A percentile compares a stretch with the other conserved stretches of the same genome.
Evolutionary conservation across 306 rosid genomes (phyloP).

Genomic region (Trifolium subterraneum): DNA sequence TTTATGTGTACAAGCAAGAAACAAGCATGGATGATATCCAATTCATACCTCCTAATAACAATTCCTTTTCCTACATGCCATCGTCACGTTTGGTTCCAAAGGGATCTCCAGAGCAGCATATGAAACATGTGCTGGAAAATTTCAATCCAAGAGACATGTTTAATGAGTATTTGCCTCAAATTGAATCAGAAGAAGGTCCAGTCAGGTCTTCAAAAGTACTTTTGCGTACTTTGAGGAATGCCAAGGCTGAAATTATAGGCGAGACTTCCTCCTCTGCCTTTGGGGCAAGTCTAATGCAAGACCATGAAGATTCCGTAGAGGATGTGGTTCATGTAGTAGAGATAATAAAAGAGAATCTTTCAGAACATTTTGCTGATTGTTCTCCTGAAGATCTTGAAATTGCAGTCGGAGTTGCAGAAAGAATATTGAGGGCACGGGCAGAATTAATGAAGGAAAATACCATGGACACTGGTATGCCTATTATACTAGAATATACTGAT

Average conservation of each 20-base stretch:
- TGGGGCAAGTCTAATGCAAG: conserved; percentile 27
- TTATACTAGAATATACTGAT: no score
- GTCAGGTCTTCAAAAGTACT: neutral
- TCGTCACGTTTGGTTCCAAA: conserved; percentile 11
- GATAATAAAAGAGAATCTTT: neutral
- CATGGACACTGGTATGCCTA: no score
- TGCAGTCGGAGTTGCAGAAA: rapidly evolving
- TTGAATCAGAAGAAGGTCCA: neutral
- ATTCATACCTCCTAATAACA: neutral
- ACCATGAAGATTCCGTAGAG: neutral
- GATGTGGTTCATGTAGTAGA: neutral
- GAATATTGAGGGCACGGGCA: no score
- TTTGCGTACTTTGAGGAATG: neutral
- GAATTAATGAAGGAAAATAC: no score
- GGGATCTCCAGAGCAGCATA: neutral
- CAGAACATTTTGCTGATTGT: neutral
- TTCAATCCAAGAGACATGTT: neutral
- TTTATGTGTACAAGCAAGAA: no score
- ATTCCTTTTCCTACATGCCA: neutral
- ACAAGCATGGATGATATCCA: no score
- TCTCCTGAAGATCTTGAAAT: neutral
- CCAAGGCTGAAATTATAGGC: neutral
- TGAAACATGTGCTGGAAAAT: neutral
- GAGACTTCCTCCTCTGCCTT: conserved; percentile 9
- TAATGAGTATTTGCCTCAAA: neutral